Conservation (phyloP, 2,329 filamentous ascomycete genomes). For the Ustulina deusta region DNA sequence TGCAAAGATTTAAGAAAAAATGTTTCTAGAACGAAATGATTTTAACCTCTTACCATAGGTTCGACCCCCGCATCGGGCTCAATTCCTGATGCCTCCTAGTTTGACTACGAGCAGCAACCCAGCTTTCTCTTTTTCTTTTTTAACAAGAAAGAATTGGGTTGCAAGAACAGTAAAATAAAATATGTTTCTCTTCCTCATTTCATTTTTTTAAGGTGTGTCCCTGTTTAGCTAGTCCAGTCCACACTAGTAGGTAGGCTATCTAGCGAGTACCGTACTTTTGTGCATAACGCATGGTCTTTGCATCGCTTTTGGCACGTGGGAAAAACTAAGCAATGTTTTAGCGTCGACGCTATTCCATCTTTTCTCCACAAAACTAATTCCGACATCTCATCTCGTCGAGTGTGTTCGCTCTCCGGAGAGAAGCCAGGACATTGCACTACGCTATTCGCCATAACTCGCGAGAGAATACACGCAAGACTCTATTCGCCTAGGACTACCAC, state of each 20-base stretch:
- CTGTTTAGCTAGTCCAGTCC: not conserved
- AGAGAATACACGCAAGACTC: too few relatives aligned
- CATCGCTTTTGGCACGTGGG: not conserved
- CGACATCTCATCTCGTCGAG: too few relatives aligned
- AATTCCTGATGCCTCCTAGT: constrained; percentile 36
- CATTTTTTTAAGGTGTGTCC: not conserved
- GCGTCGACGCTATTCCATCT: not conserved
- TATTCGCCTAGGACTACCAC: too few relatives aligned
- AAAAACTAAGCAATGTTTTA: not conserved
- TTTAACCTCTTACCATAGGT: constrained; percentile 14
- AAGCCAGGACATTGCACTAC: too few relatives aligned
- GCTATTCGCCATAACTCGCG: too few relatives aligned
- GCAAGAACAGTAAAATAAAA: not conserved
- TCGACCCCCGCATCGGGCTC: constrained; percentile 42
- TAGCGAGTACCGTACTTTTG: not conserved
- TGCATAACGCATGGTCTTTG: constrained; percentile 3
- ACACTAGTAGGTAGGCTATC: not conserved
- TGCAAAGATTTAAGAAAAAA: not conserved
- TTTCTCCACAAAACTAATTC: too few relatives aligned
- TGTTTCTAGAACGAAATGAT: too few relatives aligned
- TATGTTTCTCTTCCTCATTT: too few relatives aligned
- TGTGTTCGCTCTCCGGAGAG: too few relatives aligned
- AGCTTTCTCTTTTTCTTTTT: constrained; percentile 20
- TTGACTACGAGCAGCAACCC: constrained; percentile 28
- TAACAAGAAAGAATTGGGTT: not conserved